Evolutionary conservation across 345 rosid species (phyloP).

Genomic region (Cardamine occulta): DNA sequence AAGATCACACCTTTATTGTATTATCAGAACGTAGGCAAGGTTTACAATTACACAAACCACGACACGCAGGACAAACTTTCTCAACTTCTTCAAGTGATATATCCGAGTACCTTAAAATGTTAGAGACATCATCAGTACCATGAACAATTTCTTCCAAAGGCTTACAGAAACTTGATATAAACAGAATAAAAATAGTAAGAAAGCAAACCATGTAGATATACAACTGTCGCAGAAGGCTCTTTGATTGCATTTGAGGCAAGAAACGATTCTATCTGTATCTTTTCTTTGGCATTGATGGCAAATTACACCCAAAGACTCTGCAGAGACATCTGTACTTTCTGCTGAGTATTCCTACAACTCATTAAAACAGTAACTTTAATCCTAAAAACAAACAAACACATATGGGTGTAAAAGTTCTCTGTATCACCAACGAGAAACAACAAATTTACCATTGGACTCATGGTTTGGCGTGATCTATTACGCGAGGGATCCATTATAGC

Average conservation of each 20-base stretch:
- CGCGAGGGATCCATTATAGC: constrained; percentile 61
- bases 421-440: constrained; percentile 6
- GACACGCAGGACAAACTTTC: constrained; percentile 93
- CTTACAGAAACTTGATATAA: not conserved
- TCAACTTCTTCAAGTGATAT: constrained; percentile 75
- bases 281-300: constrained; percentile 89
- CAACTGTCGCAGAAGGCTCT: constrained; percentile 90
- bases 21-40: constrained; percentile 83
- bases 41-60: constrained; percentile 90
- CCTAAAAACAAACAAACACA: not conserved
- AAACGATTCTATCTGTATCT: constrained; percentile 61
- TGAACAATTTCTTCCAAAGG: not conserved
- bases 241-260: constrained; percentile 81
- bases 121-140: constrained; percentile 17
- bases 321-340: constrained; percentile 66
- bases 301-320: constrained; percentile 68
- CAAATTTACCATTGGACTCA: constrained; percentile 39
- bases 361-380: constrained; percentile 10
- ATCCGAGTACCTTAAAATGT: constrained; percentile 63
- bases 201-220: constrained; percentile 68
- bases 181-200: constrained; percentile 18
- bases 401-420: not conserved
- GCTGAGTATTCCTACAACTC: constrained; percentile 73
- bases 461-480: constrained; percentile 68
- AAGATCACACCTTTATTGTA: constrained; percentile 70